phyloP scores from a whole-genome alignment of 1,139 yeast genomes.

The Candida sanyaensis region DNA sequence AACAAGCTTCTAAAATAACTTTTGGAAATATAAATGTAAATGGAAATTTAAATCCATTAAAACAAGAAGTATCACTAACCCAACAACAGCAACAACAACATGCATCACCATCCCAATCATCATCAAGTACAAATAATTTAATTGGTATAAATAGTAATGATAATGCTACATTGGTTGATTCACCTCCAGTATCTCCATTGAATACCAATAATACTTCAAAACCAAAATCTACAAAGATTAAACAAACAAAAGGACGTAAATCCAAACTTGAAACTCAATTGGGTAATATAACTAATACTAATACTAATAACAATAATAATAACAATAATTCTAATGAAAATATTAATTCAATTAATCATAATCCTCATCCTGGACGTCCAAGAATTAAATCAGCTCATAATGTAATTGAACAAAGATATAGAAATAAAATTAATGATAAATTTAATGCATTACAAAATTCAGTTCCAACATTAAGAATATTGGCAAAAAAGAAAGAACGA shows the following conservation, averaged over 20 bases:
- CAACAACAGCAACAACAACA: too few relatives aligned
- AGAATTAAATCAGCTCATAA: slow-evolving; percentile 41
- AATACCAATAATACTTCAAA: slow-evolving; percentile 1
- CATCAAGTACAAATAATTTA: not conserved
- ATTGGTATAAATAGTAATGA: not conserved
- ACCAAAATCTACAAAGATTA: slow-evolving; percentile 1
- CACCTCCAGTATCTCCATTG: slow-evolving; percentile 11
- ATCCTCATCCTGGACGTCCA: slow-evolving; percentile 16
- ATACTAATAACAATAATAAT: not conserved
- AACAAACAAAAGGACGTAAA: not conserved
- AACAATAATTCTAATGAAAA: not conserved
- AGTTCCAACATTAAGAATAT: slow-evolving; percentile 43
- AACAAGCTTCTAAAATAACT: slow-evolving; percentile 9
- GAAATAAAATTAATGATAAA: slow-evolving; percentile 48
- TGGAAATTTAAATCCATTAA: not conserved
- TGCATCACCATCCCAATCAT: too few relatives aligned
- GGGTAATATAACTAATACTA: not conserved
- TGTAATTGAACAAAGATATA: slow-evolving; percentile 46
- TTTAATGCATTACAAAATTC: slow-evolving; percentile 41
- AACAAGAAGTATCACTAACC: too few relatives aligned
- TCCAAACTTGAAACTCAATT: slow-evolving; percentile 1
- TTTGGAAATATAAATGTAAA: too few relatives aligned
- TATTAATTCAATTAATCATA: slow-evolving; percentile 7
- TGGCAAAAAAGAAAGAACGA: slow-evolving; percentile 24
- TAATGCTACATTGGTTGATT: not conserved